These are phyloP conservation scores for Ogataea methanolica DNA, from an alignment of 805 yeast genomes.

Conservation along the genomic window DNA sequence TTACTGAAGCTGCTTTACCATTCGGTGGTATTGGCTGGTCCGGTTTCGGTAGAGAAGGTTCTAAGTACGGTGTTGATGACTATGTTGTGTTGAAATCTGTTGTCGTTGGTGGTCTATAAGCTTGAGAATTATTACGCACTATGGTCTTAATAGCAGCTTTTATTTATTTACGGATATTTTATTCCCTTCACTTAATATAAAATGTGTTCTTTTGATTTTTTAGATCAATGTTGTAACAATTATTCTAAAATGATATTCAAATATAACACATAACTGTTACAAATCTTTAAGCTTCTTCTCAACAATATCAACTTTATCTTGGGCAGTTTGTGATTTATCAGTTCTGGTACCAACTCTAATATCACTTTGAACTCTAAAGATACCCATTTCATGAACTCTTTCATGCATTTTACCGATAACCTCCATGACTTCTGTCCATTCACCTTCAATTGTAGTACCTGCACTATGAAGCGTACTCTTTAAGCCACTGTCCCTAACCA, in stretches of 20 bases:
- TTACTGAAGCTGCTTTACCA: conserved; percentile 65
- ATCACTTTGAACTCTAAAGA: conserved; percentile 78
- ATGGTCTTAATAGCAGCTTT: background rate
- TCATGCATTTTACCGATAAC: conserved; percentile 77
- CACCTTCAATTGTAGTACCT: conserved; percentile 83
- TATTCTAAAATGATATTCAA: too few species aligned
- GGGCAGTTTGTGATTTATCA: conserved; percentile 68
- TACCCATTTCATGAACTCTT: conserved; percentile 64
- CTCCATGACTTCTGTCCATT: conserved; percentile 85
- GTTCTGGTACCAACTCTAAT: conserved; percentile 83
- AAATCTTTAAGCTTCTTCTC: conserved; percentile 40
- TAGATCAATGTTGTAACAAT: too few species aligned
- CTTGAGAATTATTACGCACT: too few species aligned
- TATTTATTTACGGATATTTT: background rate
- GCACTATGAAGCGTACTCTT: conserved; percentile 80
- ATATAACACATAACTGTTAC: background rate
- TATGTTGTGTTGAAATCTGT: conserved; percentile 62
- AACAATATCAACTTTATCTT: conserved; percentile 67
- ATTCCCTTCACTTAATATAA: background rate
- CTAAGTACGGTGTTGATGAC: conserved; percentile 71
- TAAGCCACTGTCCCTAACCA: conserved; percentile 58
- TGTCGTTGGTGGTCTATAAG: conserved; percentile 40
- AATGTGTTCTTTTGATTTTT: too few species aligned
- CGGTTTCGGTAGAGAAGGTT: conserved; percentile 80
- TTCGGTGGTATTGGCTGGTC: conserved; percentile 78